Evolutionary conservation across 495 filamentous ascomycete genomes (phyloP), one percentile per base, ranked within the genome.

Genomic region (Talaromyces wortmannii): DNA sequence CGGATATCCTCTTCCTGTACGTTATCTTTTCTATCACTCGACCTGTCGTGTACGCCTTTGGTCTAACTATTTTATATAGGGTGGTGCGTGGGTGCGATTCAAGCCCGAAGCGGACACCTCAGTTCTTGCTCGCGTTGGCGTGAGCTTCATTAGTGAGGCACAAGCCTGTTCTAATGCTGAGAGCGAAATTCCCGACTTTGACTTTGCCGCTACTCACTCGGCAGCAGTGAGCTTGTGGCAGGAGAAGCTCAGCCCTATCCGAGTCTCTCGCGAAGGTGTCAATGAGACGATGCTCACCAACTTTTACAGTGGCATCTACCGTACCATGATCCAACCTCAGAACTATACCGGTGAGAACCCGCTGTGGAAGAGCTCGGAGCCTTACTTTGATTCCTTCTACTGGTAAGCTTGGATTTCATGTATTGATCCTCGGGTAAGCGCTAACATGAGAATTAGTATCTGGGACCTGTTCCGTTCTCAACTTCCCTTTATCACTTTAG

Each of bases 281-380:
- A 44, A 84, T 75, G 53, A 72, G 74, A 61, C 76, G 77, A 51
- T 89, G 78, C 65, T 79, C 72, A 56, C 81, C 70, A 59, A 66
- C 81, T 59, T 89, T 81, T 71, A 83, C 76, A 75, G 71, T 58
- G 73, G 73, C 1, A 72, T 77, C 12, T 77, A 77, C 51, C 60
- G 74, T 10, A 76, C 74, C 23, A 88, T 89, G 82, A 64, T 89
- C 18, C 78, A 88, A 31, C 88, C 88, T 0, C 86, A 86, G 33
- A 86, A 91, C 62, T 82, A 84, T 47, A 90, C 86, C 0, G 86
- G 85, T 1, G 88, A 90, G 61, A 90, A 90, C 54, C 85, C 87
- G 0, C 68, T 81, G 1, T 90, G 88, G 86, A 63, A 60, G 4
- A 88, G 85, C 18, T 60, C 56, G 2, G 87, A 90, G 71, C 88